phyloP scores from a whole-genome alignment of 2,329 filamentous ascomycete species.

The Calonectria fujianensis region DNA sequence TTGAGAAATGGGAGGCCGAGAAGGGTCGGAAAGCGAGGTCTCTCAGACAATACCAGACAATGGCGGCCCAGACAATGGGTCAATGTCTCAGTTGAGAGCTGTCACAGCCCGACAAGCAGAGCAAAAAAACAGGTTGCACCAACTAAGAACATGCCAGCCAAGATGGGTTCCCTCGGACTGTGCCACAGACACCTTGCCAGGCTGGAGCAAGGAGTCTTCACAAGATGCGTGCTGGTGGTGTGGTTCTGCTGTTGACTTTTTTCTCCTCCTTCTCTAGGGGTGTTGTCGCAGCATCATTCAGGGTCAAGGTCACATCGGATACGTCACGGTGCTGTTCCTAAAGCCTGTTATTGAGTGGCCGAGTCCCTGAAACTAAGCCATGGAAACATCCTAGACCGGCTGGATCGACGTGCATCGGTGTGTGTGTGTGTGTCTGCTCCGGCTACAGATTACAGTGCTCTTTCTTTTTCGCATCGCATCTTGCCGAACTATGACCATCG shows the following conservation, averaged over 20 bases:
- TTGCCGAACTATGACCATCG: constrained; percentile 30
- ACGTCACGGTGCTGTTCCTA: constrained; percentile 51
- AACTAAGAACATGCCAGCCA: not conserved
- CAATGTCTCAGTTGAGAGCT: constrained; percentile 56
- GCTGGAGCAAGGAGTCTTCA: constrained; percentile 7
- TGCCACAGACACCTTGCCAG: constrained; percentile 13
- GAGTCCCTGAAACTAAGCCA: constrained; percentile 51
- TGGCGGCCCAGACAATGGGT: constrained; percentile 48
- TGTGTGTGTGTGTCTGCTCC: not conserved
- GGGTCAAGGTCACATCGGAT: constrained; percentile 40
- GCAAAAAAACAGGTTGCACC: constrained; percentile 17
- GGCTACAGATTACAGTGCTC: not conserved
- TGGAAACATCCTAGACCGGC: constrained; percentile 44
- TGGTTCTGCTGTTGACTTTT: constrained; percentile 27
- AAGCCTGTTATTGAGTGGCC: constrained; percentile 44
- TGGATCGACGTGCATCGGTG: constrained; percentile 32
- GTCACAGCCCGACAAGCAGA: constrained; percentile 16
- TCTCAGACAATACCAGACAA: not conserved
- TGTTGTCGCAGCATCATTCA: constrained; percentile 16
- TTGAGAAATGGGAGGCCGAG: not conserved
- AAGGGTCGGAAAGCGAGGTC: not conserved
- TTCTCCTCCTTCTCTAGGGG: not conserved
- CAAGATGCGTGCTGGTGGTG: constrained; percentile 30
- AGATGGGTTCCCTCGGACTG: not conserved
- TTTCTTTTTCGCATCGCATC: constrained; percentile 41